Evolutionary conservation across 805 yeast species (phyloP).

Genomic region (Kazachstania martiniae): DNA sequence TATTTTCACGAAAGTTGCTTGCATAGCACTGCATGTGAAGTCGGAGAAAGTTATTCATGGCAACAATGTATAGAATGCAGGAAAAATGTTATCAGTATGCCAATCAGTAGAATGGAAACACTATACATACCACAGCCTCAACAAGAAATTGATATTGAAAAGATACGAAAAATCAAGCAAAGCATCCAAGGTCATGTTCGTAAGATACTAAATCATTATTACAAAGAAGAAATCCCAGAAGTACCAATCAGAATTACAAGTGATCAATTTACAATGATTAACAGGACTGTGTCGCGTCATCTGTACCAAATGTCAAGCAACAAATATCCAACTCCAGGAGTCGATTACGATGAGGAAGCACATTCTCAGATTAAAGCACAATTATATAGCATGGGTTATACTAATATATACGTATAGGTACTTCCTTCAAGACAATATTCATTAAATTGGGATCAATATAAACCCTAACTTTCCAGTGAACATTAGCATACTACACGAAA

Average conservation of each 20-base stretch:
- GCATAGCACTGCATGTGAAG: constrained; percentile 12
- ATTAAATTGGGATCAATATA: too few species aligned
- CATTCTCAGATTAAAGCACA: not conserved
- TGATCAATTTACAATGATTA: constrained; percentile 45
- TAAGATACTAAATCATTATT: constrained; percentile 38
- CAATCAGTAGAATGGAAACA: not conserved
- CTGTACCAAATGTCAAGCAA: constrained; percentile 34
- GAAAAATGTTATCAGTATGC: not conserved
- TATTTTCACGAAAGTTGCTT: constrained; percentile 20
- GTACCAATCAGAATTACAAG: constrained; percentile 20
- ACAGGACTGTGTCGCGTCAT: constrained; percentile 49
- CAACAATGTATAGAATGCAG: constrained; percentile 14
- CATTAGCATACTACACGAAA: not conserved
- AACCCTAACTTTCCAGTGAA: not conserved
- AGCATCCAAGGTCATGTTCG: constrained; percentile 50
- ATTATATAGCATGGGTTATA: constrained; percentile 2
- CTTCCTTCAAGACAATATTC: too few species aligned
- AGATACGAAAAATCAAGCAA: constrained; percentile 35
- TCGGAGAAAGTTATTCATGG: constrained; percentile 14
- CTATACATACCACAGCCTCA: not conserved
- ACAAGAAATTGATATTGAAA: constrained; percentile 3
- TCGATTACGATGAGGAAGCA: constrained; percentile 4
- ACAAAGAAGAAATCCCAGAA: constrained; percentile 18
- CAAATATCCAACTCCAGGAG: not conserved
- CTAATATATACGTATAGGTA: not conserved